Base-by-base conservation (phyloP, 2,329 filamentous ascomycete genomes). In the Clarireedia sp. region DNA sequence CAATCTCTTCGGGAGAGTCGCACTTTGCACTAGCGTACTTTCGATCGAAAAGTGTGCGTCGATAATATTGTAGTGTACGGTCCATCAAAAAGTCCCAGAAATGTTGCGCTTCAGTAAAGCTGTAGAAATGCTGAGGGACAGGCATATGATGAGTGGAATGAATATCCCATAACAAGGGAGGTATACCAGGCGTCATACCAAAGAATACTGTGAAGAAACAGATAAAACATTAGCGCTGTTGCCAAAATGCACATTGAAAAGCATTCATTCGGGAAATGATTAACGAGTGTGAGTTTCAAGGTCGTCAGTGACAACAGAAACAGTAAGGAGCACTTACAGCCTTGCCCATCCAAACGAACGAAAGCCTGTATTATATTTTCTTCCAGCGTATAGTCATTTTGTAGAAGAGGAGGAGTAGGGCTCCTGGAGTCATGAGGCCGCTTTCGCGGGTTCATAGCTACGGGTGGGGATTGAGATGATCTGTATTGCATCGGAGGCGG, bases 81-180 rank as follows among this genome's bases (percentile, higher is more conserved):
- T 66, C 64, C 62, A 64, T 63, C 14, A 68, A 60, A 54, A 65
- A 64, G 46, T 68, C 66, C 66, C 66, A 68, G 45, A 62, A 64
- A 10, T 50, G 55, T 46, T 67, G 63, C 3, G 66, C 66, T 9
- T 57, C 54, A 3, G 51, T 45, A 44, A 66, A 63, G n/a, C 58
- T 55, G 3, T 56, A 41, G 55, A 68, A 68, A 1, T 41, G 46
- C 12, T 47, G n/a, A 10, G 65, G 66, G 29, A 68, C 63, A 6
- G 62, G 59, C 5, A 63, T 49, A 16, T 64, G 57, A 54, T 63
- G 63, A 10, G 57, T 46, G 57, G 64, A 57, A 24, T 66, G 62
- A 2, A 66, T 62, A 49, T 67, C 65, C 66, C 66, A 68, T 2
- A 59, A 36, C 5, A 68, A 21, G 3, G 65, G 64, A 16, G 62